Evolutionary conservation across 1,139 yeast species (phyloP), one percentile per base, ranked within the genome.

Genomic region (Nakaseomyces kungkrabaensis): DNA sequence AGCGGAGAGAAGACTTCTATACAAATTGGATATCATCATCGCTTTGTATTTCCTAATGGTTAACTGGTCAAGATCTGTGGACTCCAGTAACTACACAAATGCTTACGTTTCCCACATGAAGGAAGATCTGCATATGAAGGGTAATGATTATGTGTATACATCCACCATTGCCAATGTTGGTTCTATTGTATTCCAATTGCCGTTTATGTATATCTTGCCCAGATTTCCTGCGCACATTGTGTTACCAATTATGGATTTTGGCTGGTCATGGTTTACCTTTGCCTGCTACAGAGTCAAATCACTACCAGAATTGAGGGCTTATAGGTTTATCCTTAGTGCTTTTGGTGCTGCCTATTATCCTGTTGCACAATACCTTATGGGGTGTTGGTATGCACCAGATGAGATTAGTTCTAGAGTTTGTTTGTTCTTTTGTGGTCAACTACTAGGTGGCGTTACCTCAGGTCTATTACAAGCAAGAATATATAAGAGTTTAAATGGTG

Each of bases 51-150:
- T 84, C 34, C 71, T 82, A 57, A 68, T 80, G 68, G 78, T 82
- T 24, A 82, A 81, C 64, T 84, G 87, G 85, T 82, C 81, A 47
- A 83, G 83, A 60, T 80, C 80, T 51, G 69, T 84, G 48, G 90
- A 84, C 62, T 76, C 76, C 52, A 72, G 80, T 45, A 69, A 68
- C 59, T 69, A 79, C 48, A 77, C 78, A 50, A 81, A 79, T 60
- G 88, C 89, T n/a, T 84, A 83, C 61, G 81, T 82, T 45, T 76
- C 83, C 17, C 82, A 83, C 10, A 72, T 84, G 74, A 70, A 77
- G 54, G 79, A 79, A 57, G 80, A 74, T 47, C 68, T 84, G 43
- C 69, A 73, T 31, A 76, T 85, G 78, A 65, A 72, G 54, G 86
- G 86, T n/a, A 81, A 80, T 56, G 85, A 82, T 57, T 76, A 78